A percentile compares a stretch with the other conserved stretches of the same genome.
These are phyloP conservation scores for Kwoniella shivajii DNA, from an alignment of 1,284 basidiomycete species.

Conservation along the genomic window DNA sequence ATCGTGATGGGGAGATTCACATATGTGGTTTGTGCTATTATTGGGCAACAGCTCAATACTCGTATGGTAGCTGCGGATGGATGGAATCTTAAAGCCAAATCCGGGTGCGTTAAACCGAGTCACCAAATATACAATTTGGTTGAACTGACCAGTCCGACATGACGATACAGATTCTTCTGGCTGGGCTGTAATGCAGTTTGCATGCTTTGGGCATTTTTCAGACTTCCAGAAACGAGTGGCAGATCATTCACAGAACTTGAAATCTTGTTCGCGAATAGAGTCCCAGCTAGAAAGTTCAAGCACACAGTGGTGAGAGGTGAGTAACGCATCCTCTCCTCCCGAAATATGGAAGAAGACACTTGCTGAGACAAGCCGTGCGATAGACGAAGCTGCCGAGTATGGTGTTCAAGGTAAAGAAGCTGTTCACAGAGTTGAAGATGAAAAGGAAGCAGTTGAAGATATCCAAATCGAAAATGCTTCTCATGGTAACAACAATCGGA, in stretches of 20 bases:
- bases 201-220: constrained; percentile 25
- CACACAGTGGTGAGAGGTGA: constrained; percentile 10
- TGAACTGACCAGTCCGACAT: not conserved
- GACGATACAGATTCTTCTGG: constrained; percentile 47
- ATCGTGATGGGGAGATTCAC: constrained; percentile 17
- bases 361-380: not conserved
- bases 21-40: constrained; percentile 12
- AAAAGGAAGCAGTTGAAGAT: constrained; percentile 9
- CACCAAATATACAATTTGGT: not conserved
- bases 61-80: constrained; percentile 20
- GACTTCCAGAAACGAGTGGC: constrained; percentile 45
- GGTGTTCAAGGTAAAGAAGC: constrained; percentile 4
- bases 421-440: constrained; percentile 4
- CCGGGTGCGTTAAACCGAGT: constrained; percentile 9
- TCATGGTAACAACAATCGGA: not conserved
- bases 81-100: constrained; percentile 21
- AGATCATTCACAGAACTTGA: constrained; percentile 51
- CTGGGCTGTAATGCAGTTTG: constrained; percentile 25
- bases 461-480: constrained; percentile 1
- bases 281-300: constrained; percentile 43
- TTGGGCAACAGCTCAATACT: constrained; percentile 18
- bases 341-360: not conserved
- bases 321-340: not conserved
- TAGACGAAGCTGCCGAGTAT: constrained; percentile 9
- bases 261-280: constrained; percentile 44